Base-by-base conservation (phyloP, 108 stramenopile genomes). In the Nannochloropsis salina region DNA sequence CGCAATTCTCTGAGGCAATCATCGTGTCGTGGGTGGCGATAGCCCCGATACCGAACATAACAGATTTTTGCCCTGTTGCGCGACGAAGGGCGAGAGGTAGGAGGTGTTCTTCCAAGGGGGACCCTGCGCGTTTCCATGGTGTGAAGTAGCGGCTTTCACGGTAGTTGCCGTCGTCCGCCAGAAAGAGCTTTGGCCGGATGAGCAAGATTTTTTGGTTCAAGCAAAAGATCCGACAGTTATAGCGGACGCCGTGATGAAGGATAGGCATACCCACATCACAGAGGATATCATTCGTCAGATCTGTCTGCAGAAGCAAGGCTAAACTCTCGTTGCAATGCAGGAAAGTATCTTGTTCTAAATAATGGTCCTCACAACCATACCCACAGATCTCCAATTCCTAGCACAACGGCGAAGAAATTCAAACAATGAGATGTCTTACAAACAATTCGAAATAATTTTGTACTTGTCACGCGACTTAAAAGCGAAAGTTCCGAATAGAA, bases 331-430 rank as follows among this genome's bases (percentile, higher is more conserved):
- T 96, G 83, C 94, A 98, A 92, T 99, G 99, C 43, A 88, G 88
- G 91, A 97, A 94, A 41, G 99, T 99, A 88, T 99, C 99, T 2
- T 85, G 47, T 86, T 99, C 99, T 47, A 97, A 90, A 87, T 98
- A 99, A 87, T 98, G 98, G 87, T 99, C 99, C 90, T 99, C 99
- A 87, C 98, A 98, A 18, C 97, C 97, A 84, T 99, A 99, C 41
- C 99, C 99, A 80, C 93, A 92, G 8, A 99, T 87, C 90, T 98
- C 97, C 22, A 99, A 91, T 92, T 99, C 99, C 61, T 74, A 1
- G 31, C 31, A 31, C 31, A 31, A 31, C 0, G 31, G 31, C 31
- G 31, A 31, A 31, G 1, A 31, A 31, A 31, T 31, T 31, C 31
- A 31, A 31, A 31, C 31, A 31, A 31, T 31, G 31, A 31, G 31